These are phyloP conservation scores for Kazachstania taianensis DNA, from an alignment of 805 yeast genomes.

Conservation along the genomic window DNA sequence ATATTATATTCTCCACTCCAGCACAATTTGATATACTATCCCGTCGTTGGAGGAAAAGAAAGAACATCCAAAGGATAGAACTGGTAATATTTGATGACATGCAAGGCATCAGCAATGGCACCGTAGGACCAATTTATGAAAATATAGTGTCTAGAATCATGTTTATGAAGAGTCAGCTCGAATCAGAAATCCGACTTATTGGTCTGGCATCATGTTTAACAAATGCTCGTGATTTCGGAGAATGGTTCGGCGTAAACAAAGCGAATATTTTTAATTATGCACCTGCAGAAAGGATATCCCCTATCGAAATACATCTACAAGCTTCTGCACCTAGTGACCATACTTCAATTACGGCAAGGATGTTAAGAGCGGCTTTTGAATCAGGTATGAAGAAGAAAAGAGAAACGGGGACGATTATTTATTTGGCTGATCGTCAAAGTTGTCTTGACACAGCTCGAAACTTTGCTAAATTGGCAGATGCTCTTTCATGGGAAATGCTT, in stretches of 20 bases:
- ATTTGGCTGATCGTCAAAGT: conserved; percentile 46
- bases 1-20: conserved; percentile 70
- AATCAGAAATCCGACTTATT: conserved; percentile 48
- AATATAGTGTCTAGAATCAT: conserved; percentile 58
- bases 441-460: conserved; percentile 44
- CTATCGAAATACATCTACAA: conserved; percentile 49
- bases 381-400: conserved; percentile 29
- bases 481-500: conserved; percentile 33
- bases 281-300: conserved; percentile 46
- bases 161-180: conserved; percentile 58
- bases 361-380: conserved; percentile 42
- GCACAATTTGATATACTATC: conserved; percentile 63
- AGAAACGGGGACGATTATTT: conserved; percentile 36
- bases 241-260: conserved; percentile 73
- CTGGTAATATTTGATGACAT: conserved; percentile 64
- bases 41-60: conserved; percentile 75
- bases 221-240: conserved; percentile 67
- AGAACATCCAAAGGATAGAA: conserved; percentile 56
- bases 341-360: conserved; percentile 34
- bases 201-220: conserved; percentile 62
- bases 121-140: conserved; percentile 58
- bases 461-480: conserved; percentile 31
- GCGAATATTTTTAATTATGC: conserved; percentile 57
- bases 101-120: conserved; percentile 53
- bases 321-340: conserved; percentile 34